phyloP scores from a whole-genome alignment of 495 filamentous ascomycete species.

The Talaromyces proteolyticus region DNA sequence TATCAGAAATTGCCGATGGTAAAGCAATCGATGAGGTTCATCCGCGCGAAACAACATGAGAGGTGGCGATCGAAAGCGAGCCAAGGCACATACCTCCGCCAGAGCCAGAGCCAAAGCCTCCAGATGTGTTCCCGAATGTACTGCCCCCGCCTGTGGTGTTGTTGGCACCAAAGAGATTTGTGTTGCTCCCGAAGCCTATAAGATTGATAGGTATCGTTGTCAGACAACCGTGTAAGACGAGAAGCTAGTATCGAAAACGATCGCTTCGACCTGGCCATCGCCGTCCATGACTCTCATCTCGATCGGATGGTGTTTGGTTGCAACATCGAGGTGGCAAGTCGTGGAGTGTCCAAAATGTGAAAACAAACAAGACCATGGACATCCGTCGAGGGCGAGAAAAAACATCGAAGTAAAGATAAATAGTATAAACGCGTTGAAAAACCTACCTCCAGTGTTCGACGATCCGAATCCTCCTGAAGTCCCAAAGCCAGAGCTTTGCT shows the following conservation, averaged over 20 bases:
- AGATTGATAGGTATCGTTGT: constrained; percentile 23
- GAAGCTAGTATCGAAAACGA: not conserved
- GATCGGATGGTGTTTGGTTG: not conserved
- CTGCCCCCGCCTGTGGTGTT: constrained; percentile 37
- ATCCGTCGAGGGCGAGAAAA: no score
- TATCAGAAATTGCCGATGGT: no score
- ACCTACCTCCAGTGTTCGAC: constrained; percentile 43
- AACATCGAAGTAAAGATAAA: constrained; percentile 10
- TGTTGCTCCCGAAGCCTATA: constrained; percentile 54
- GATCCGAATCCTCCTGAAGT: constrained; percentile 33
- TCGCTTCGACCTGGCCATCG: not conserved
- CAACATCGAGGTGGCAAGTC: not conserved
- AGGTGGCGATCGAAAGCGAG: constrained; percentile 11
- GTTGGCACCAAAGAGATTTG: constrained; percentile 30
- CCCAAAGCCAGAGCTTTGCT: constrained; percentile 45
- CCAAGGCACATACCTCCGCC: constrained; percentile 49
- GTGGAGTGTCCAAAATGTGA: constrained; percentile 28
- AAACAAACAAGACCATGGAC: constrained; percentile 15
- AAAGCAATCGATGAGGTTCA: no score
- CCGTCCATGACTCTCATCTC: constrained; percentile 15
- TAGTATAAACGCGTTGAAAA: constrained; percentile 20
- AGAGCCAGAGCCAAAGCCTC: constrained; percentile 54
- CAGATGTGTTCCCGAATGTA: constrained; percentile 34
- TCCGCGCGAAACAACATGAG: no score
- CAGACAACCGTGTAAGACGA: constrained; percentile 19